Base-by-base conservation (phyloP, 192 early-diverging fungal genomes). In the Podila horticola region DNA sequence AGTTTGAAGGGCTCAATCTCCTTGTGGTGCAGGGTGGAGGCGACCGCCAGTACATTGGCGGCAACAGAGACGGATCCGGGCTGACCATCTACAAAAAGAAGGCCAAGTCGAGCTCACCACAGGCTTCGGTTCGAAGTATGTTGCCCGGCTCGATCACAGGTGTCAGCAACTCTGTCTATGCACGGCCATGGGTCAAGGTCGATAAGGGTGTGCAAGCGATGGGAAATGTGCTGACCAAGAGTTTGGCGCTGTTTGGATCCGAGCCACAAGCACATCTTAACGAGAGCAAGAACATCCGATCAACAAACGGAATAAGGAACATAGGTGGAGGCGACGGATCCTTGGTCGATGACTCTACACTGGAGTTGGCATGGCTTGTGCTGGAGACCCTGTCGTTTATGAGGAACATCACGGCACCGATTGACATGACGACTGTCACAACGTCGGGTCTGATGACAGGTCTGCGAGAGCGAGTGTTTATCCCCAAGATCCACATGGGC, bases 1-100 rank as follows among this genome's bases (percentile, higher is more conserved):
- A 75, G 11, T 88, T 75, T 73, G 83, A 84, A 31, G 87, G 87
- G 2, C 74, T 85, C 49, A 88, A 81, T 55, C 34, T 88, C 24
- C 45, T 88, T 29, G 81, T 83, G 19, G 74, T 82, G 20, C 71
- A 83, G 58, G 68, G 58, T 50, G 19, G 62, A 48, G 48, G 71
- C 33, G 64, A 68, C 26, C 51, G 65, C 41, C 57, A 82, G 67
- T 72, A 51, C 33, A 24, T 86, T 66, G 65, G 75, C 26, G 74
- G 74, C 26, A 88, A 88, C 58, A 66, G 87, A 67, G 69, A 74
- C 15, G 73, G 82, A 33, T 66, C 67, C 7, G 57, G 58, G 0
- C 57, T 77, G 19, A 66, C 30, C 1, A 22, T 63, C 15, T 77
- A 84, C n/a, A 31, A 74, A 33, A 31, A 68, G 30, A 67, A 68